Base-by-base conservation (phyloP, 768 basidiomycete species). In the Boletus vinaceobasis region DNA sequence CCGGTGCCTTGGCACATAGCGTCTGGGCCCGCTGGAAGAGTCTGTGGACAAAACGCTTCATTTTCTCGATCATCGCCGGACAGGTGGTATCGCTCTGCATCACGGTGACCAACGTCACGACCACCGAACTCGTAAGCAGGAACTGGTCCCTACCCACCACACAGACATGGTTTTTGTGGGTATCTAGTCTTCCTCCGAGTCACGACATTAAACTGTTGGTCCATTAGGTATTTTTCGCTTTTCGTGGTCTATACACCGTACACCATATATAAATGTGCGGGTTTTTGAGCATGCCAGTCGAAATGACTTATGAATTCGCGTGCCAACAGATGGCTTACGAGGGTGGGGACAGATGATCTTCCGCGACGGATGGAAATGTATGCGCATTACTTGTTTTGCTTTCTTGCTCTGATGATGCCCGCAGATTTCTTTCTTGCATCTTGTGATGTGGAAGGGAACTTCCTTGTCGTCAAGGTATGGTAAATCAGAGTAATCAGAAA, bases 401-500 rank as follows among this genome's bases (percentile, higher is more conserved):
- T 44, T 40, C 33, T 50, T 35, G 3, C 21, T 48, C 56, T 65
- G 50, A 62, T 10, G 7, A 42, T 17, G 7, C 42, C 33, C 19
- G 2, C 61, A 93, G 91, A 94, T 68, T 70, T 91, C 56, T 77
- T 93, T 53, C 75, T 94, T 32, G 90, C 87, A 23, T 80, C 77
- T 29, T 88, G 83, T 68, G 91, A 94, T 65, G 91, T 93, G 36
- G 92, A 93, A 67, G 91, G 86, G 33, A 94, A 94, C 67, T 94
- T 90, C 65, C 72, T 92, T 56, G 92, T 88, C 40, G 84, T 93
- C 51, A 90, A 89, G 69, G 85, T 83, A 55, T 36, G 66, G 19
- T 27, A 0, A 15, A 32, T 44, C 32, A 19, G 3, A 15, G 21
- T 7, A 5, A 29, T 43, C 21, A 15, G 14, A 7, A 37, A 14